Base-by-base conservation (phyloP, 2,329 filamentous ascomycete species). In the Sclerotinia sclerotiorum region DNA sequence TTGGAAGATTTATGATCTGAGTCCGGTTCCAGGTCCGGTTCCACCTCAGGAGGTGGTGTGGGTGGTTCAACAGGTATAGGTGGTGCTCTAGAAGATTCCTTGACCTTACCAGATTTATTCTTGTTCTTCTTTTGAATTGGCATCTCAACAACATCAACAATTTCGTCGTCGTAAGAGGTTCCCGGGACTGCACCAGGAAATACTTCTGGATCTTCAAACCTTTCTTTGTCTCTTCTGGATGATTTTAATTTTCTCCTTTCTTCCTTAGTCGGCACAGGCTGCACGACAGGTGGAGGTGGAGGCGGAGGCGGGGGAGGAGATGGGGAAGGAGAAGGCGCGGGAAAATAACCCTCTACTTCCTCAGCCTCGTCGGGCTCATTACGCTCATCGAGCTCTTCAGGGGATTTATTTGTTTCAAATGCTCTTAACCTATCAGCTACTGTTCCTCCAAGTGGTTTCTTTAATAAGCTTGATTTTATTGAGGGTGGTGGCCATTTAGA, bases 1-100 rank as follows among this genome's bases (percentile, higher is more conserved):
- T 88, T 92, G 4, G 83, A 83, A 5, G 85, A 87, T 70, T 83
- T 87, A 17, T 84, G 80, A 63, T 88, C 87, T 21, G 86, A 80
- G 5, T 84, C 82, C 39, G 58, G 67, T 27, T 77, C 77, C 61
- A 79, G 74, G n/a, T 77, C 76, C 32, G 79, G 79, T 5, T 78
- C 74, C 13, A 78, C 76, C 46, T 69, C 72, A 70, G 65, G 71
- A 61, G 69, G 52, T 66, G 78, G 78, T 35, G 77, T 77, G 65
- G 79, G 75, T 24, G 78, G 77, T 35, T 80, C 79, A 5, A 78
- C 78, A 10, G 78, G 73, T 29, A 79, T 76, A 24, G 79, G 77
- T 21, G 78, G 74, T 15, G 78, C 76, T 54, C 67, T 73, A 68
- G 64, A 70, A 61, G 67, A 56, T 68, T 72, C 69, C 48, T 68